Base-by-base conservation (phyloP, 2,329 filamentous ascomycete species). In the Boeremia exigua region DNA sequence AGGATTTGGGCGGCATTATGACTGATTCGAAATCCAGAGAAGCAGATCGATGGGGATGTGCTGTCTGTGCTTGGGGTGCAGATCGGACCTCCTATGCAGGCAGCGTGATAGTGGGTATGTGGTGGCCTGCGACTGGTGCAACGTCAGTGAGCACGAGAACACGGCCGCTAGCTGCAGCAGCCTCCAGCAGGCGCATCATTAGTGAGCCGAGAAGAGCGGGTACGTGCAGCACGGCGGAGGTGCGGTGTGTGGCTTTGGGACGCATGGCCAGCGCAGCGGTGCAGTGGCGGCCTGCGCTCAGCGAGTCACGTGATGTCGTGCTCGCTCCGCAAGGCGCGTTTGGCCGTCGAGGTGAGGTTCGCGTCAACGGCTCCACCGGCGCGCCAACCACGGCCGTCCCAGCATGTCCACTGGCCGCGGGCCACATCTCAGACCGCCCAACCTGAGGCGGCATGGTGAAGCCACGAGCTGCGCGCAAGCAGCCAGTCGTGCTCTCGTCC, bases 381-480 rank as follows among this genome's bases (percentile, higher is more conserved):
- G 53, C 42, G 50, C 53, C 60, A 36, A 53, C 52, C 56, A 54
- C 58, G 30, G 64, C 58, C 62, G 40, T 50, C 48, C 43, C 61
- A 73, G 63, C 58, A 75, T 75, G 73, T 64, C 56, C 64, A 52
- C 59, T 62, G 64, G 64, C 58, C 56, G 56, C 54, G 46, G 54
- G 45, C 17, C 33, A 36, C 43, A 19, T 38, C 30, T 45, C 43
- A 60, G 58, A 38, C 67, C 58, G 63, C 66, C 54, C 45, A 58
- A 59, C 25, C 65, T 45, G 64, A 65, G 62, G 68, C 70, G 72
- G 69, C 66, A 77, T 77, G 75, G 73, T 61, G 54, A 73, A 71
- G 69, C 71, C 70, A 68, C 72, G 74, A 54, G 71, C 72, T 44
- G 60, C 72, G 46, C 70, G 69, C 48, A 73, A 72, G 63, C 68